Conservation (phyloP, 805 yeast genomes). For the Saccharomyces cerevisiae region DNA sequence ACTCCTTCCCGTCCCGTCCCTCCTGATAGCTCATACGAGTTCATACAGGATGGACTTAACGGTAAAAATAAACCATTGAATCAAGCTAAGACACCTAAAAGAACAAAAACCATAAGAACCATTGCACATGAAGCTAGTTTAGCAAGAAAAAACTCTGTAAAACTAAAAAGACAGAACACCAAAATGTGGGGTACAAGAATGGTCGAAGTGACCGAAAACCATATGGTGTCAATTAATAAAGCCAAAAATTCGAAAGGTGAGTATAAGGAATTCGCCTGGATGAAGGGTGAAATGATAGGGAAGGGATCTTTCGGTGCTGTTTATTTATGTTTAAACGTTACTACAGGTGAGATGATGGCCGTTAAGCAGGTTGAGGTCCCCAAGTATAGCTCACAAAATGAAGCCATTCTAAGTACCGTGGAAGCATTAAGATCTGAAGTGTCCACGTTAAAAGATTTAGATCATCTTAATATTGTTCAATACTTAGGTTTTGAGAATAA, state of each 20-base stretch:
- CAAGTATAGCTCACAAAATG: conserved; percentile 33
- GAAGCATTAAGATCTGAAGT: conserved; percentile 87
- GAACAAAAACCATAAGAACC: conserved; percentile 86
- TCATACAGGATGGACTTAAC: not conserved
- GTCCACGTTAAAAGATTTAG: conserved; percentile 85
- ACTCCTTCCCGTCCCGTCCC: not conserved
- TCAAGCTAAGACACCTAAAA: conserved; percentile 31
- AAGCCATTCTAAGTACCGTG: conserved; percentile 50
- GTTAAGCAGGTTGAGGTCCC: conserved; percentile 87
- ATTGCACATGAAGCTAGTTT: conserved; percentile 88
- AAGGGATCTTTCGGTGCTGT: conserved; percentile 96
- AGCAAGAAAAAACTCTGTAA: conserved; percentile 37
- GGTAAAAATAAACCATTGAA: not conserved
- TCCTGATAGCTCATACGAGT: not conserved
- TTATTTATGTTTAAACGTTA: conserved; percentile 81
- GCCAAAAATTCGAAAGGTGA: conserved; percentile 58
- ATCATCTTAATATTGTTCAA: conserved; percentile 91
- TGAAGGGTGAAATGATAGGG: conserved; percentile 93
- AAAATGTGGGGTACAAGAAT: conserved; percentile 97
- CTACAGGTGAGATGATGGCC: conserved; percentile 98
- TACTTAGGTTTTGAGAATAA: conserved; percentile 85
- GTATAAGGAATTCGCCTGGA: conserved; percentile 89
- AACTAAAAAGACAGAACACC: conserved; percentile 68
- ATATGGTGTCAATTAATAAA: conserved; percentile 57
- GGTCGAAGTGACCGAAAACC: conserved; percentile 77